Base-by-base conservation (phyloP, 169 alveolate species). In the Neospora caninum region DNA sequence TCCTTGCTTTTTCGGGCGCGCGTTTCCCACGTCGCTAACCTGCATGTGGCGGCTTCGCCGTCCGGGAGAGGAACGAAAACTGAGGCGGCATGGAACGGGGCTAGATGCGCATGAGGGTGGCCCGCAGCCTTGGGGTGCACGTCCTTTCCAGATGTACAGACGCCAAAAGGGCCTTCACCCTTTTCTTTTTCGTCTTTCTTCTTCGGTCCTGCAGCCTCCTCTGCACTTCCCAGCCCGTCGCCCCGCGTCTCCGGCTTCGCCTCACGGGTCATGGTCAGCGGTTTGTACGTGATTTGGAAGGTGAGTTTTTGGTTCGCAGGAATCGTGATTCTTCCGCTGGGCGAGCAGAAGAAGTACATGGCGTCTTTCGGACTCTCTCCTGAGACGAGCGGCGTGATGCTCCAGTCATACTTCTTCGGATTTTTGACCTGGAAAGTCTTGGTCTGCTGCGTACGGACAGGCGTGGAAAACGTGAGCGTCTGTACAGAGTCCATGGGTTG, bases 221-320 rank as follows among this genome's bases (percentile, higher is more conserved):
- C 86, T 1, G 73, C 73, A 27, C 73, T 27, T 4, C 4, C 31
- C 36, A 7, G 41, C 34, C 18, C 53, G 45, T 31, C 45, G 20
- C 43, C 58, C 25, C 18, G 0, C 2, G 36, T 18, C 29, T 18
- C 83, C 18, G 27, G 38, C 54, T 80, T 91, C 43, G 38, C 67
- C 29, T 80, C 83, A 16, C 54, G 88, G 18, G 96, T 95, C 96
- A 95, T 91, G 53, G 95, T 87, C 92, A 95, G 86, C 39, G 96
- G 96, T 54, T 67, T 54, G 91, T 95, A 95, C 29, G 95, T 91
- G 16, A 95, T 86, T 58, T 86, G 88, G 42, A 95, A 58, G 31
- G 92, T 42, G 39, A 93, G 93, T 70, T 91, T 91, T 13, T 91
- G 95, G 0, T 80, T 80, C n/a, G 94, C 93, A 27, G 96, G 96